These are phyloP conservation scores for Oenanthe sinensis DNA, from an alignment of 129 eudicot species.

Conservation along the genomic window DNA sequence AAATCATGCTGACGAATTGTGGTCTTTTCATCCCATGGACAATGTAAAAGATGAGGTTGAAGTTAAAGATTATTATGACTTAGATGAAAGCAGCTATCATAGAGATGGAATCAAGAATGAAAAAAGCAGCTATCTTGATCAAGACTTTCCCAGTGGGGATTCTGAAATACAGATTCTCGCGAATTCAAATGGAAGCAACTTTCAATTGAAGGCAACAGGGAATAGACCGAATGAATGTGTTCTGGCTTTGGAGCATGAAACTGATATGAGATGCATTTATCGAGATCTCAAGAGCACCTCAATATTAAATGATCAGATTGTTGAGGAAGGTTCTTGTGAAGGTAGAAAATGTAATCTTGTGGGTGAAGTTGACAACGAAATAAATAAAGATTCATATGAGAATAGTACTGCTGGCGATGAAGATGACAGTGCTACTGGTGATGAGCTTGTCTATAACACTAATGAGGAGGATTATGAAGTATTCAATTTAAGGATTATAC, in stretches of 20 bases:
- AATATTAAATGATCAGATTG: slow-evolving; percentile 8
- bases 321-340: slow-evolving; percentile 13
- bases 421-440: slow-evolving; percentile 30
- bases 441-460: slow-evolving; percentile 27
- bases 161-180: not conserved
- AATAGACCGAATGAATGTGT: slow-evolving; percentile 15
- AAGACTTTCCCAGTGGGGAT: slow-evolving; percentile 13
- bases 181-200: slow-evolving; percentile 18
- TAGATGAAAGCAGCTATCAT: slow-evolving; percentile 10
- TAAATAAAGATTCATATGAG: slow-evolving; percentile 21
- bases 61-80: slow-evolving; percentile 35
- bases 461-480: slow-evolving; percentile 71
- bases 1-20: slow-evolving; percentile 27
- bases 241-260: slow-evolving; percentile 18
- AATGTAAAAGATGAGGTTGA: slow-evolving; percentile 30
- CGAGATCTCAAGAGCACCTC: slow-evolving; percentile 23
- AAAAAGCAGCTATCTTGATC: slow-evolving; percentile 5
- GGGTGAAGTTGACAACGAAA: slow-evolving; percentile 12
- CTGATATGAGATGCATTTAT: slow-evolving; percentile 5
- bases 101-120: slow-evolving; percentile 9
- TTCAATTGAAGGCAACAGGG: slow-evolving; percentile 10
- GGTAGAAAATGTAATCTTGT: slow-evolving; percentile 8
- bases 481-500: slow-evolving; percentile 64
- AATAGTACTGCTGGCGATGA: slow-evolving; percentile 40
- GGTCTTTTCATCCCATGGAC: slow-evolving; percentile 30